Percentiles rank a stretch among this genome's conserved stretches.
Evolutionary conservation across 768 basidiomycete species (phyloP).

Genomic region (Agrocybe praecox): DNA sequence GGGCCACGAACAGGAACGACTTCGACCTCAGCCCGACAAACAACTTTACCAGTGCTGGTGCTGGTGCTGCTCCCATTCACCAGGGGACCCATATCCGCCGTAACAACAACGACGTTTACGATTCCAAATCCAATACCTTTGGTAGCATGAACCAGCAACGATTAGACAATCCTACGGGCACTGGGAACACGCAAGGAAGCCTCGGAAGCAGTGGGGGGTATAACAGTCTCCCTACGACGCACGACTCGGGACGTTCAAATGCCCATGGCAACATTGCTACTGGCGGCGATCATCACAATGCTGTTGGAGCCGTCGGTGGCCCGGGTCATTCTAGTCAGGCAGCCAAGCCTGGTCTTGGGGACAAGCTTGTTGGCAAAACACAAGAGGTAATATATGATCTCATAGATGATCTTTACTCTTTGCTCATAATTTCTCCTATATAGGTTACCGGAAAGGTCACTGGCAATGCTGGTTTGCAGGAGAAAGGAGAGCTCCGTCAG

Average conservation of each 20-base stretch:
- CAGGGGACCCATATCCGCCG: neutral
- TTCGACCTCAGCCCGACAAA: neutral
- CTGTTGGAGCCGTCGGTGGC: neutral
- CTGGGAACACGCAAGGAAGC: neutral
- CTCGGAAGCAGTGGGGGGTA: neutral
- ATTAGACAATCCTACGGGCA: neutral
- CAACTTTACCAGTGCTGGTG: neutral
- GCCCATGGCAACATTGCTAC: neutral
- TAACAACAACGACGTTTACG: neutral
- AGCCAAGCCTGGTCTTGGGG: conserved; percentile 44
- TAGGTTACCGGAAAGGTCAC: conserved; percentile 54
- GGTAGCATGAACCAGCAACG: neutral
- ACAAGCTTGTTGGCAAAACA: conserved; percentile 60
- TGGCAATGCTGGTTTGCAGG: conserved; percentile 51
- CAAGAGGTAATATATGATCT: conserved; percentile 43
- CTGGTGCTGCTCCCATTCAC: neutral
- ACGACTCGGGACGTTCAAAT: neutral
- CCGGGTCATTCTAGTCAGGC: conserved; percentile 27
- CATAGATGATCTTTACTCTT: neutral
- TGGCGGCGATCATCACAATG: neutral
- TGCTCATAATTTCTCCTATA: neutral
- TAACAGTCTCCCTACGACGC: neutral
- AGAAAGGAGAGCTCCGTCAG: conserved; percentile 56
- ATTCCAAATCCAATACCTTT: neutral
- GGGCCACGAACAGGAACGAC: neutral